These are phyloP conservation scores for Scutellaria minor DNA, from an alignment of 257 asterid species.

Conservation along the genomic window DNA sequence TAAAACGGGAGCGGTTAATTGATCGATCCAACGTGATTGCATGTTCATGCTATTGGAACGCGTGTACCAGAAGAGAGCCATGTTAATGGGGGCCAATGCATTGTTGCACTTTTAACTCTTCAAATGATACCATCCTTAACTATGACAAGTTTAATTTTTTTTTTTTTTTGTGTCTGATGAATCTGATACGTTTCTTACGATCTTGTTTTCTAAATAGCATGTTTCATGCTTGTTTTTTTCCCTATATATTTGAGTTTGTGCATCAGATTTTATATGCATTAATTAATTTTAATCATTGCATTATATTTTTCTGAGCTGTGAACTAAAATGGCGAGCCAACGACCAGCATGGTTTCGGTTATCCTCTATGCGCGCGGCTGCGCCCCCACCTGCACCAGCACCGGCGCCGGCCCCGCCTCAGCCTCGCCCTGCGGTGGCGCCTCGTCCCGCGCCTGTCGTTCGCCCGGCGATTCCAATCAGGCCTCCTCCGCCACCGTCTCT, in stretches of 20 bases:
- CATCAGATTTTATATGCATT: background rate
- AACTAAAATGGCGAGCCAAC: constrained; percentile 44
- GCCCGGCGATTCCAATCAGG: constrained; percentile 36
- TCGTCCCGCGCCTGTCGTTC: constrained; percentile 24
- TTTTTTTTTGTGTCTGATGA: background rate
- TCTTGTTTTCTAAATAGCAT: background rate
- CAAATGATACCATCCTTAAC: constrained; percentile 30
- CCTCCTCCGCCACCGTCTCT: constrained; percentile 31
- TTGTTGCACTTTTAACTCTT: background rate
- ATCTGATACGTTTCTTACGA: constrained; percentile 46
- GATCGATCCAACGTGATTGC: too few relatives aligned
- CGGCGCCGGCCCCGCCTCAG: constrained; percentile 8
- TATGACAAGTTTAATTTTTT: background rate
- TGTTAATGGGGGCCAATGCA: too few relatives aligned
- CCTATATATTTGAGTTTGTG: constrained; percentile 24
- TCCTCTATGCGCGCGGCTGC: constrained; percentile 32
- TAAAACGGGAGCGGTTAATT: too few relatives aligned
- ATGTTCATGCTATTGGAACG: too few relatives aligned
- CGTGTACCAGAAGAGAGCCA: constrained; percentile 2
- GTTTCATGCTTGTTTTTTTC: constrained; percentile 5
- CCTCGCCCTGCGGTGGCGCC: constrained; percentile 4
- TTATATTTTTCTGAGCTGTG: background rate
- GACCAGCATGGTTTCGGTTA: constrained; percentile 50
- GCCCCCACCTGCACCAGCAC: background rate
- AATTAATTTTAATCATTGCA: background rate